Percentiles rank a stretch among this genome's conserved stretches.
These are phyloP conservation scores for Botryotinia calthae DNA, from an alignment of 2,329 filamentous ascomycete species.

Conservation along the genomic window DNA sequence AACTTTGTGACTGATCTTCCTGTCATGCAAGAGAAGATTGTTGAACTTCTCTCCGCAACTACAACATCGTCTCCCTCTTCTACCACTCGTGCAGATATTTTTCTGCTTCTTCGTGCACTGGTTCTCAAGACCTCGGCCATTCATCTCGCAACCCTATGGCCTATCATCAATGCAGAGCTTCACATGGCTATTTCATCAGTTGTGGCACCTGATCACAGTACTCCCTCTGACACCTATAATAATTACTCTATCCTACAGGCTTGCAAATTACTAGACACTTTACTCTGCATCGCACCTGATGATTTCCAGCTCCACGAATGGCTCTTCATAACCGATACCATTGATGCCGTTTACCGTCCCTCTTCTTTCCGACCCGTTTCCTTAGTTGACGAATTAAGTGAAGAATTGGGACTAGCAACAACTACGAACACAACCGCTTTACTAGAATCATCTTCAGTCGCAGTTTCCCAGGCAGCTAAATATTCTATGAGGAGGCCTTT, in stretches of 20 bases:
- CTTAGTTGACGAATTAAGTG: slow-evolving; percentile 80
- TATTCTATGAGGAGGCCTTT: slow-evolving; percentile 41
- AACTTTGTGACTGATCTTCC: slow-evolving; percentile 75
- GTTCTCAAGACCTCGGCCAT: slow-evolving; percentile 74
- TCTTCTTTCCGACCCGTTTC: slow-evolving; percentile 66
- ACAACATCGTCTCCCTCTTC: slow-evolving; percentile 89
- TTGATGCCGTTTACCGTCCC: slow-evolving; percentile 88
- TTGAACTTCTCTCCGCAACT: slow-evolving; percentile 81
- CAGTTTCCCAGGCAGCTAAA: slow-evolving; percentile 27
- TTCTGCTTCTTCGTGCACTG: slow-evolving; percentile 81
- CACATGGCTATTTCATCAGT: slow-evolving; percentile 76
- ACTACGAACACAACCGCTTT: slow-evolving; percentile 19
- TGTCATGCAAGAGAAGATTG: slow-evolving; percentile 74
- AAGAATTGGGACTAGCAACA: slow-evolving; percentile 54
- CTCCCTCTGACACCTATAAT: slow-evolving; percentile 69
- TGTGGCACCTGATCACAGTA: slow-evolving; percentile 62
- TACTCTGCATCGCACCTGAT: slow-evolving; percentile 84
- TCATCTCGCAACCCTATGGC: slow-evolving; percentile 85
- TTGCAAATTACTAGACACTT: slow-evolving; percentile 85
- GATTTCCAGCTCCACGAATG: slow-evolving; percentile 98
- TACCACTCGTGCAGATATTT: slow-evolving; percentile 82
- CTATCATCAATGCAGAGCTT: slow-evolving; percentile 81
- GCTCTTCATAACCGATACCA: slow-evolving; percentile 95
- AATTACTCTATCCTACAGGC: slow-evolving; percentile 79
- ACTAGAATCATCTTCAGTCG: slow-evolving; percentile 25